Base-by-base conservation (phyloP, 331 rosid species). In the Pyrus hybrid region DNA sequence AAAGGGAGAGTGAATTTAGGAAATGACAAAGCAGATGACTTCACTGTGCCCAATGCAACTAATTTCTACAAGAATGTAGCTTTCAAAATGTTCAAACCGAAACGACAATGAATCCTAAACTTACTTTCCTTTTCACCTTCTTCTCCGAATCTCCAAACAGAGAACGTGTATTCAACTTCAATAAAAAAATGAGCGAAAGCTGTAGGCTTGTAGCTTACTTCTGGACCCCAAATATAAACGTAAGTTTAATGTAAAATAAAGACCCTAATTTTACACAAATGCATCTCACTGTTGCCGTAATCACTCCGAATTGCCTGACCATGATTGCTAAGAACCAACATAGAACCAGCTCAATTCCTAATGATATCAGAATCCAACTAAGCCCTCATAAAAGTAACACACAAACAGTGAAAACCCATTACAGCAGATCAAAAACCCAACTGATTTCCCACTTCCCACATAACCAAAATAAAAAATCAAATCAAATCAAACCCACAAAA, bases 341-440 rank as follows among this genome's bases (percentile, higher is more conserved):
- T 32, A 72, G 56, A 33, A 33, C 3, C 32, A 61, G 58, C 68
- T 37, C 17, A 61, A 73, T 73, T 43, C 70, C 79, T 67, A 74
- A 85, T 71, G 77, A 37, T 77, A 57, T 67, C 28, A 79, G 74
- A 83, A 75, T 68, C 84, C n/a, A 70, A 81, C 67, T 54, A 51
- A 51, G 58, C 82, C 83, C 3, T 79, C 74, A 63, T 21, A 71
- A 81, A 86, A 79, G 73, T 51, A 71, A 30, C 78, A 21, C 69
- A 64, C 47, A 77, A 76, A 88, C 85, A 86, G 86, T 81, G 61
- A 76, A 82, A 53, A 62, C 75, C 66, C 81, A 77, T 79, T 62
- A 80, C 70, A 74, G 70, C 86, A 71, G 77, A 86, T 72, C 11
- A 41, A 82, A 81, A 22, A 58, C 78, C 72, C 74, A 76, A 78